These are phyloP conservation scores for Cyclotella cryptica DNA, from an alignment of 108 stramenopile species.

Conservation along the genomic window DNA sequence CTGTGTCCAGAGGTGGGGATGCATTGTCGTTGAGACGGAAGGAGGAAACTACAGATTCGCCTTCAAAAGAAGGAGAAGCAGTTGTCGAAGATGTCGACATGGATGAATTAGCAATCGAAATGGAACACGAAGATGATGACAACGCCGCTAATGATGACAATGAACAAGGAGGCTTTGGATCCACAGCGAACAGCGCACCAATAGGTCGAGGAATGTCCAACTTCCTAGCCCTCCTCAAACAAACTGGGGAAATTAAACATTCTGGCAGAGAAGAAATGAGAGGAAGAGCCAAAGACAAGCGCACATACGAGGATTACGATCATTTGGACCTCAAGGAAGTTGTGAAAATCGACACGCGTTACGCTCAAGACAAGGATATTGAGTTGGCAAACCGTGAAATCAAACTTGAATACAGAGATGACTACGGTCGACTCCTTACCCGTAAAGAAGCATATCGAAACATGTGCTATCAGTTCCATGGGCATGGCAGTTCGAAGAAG, in stretches of 20 bases:
- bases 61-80: slow-evolving; percentile 31
- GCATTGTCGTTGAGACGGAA: slow-evolving; percentile 7
- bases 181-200: slow-evolving; percentile 59
- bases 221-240: slow-evolving; percentile 81
- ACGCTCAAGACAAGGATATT: slow-evolving; percentile 77
- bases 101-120: slow-evolving; percentile 74
- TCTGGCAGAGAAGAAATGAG: slow-evolving; percentile 83
- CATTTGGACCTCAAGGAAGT: slow-evolving; percentile 75
- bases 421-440: slow-evolving; percentile 92
- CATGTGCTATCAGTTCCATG: slow-evolving; percentile 97
- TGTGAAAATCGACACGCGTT: slow-evolving; percentile 68
- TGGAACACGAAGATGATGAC: slow-evolving; percentile 58
- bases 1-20: background rate
- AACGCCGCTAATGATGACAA: slow-evolving; percentile 29
- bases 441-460: slow-evolving; percentile 96
- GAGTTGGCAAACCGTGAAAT: slow-evolving; percentile 85
- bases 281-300: slow-evolving; percentile 89
- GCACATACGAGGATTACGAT: slow-evolving; percentile 90
- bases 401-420: slow-evolving; percentile 97
- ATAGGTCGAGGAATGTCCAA: slow-evolving; percentile 82
- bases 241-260: slow-evolving; percentile 82
- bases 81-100: slow-evolving; percentile 64
- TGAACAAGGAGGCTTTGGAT: slow-evolving; percentile 51
- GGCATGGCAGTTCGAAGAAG: slow-evolving; percentile 93
- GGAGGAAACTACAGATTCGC: slow-evolving; percentile 8